phyloP scores from a whole-genome alignment of 257 asterid species.

The Leonotis leonurus region DNA sequence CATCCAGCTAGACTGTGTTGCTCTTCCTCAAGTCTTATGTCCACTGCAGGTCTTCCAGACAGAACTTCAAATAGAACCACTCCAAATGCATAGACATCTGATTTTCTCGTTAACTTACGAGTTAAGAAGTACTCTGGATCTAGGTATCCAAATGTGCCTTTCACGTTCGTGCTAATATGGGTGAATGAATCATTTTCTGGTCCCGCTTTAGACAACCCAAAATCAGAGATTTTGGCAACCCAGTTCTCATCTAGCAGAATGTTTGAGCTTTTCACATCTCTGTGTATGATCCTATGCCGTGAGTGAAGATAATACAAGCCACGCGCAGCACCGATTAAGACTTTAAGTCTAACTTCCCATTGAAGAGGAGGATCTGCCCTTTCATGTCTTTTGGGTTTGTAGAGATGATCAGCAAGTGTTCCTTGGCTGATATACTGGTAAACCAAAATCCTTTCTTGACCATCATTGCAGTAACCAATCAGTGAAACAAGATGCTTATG shows the following conservation, averaged over 20 bases:
- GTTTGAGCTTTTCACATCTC: conserved; percentile 73
- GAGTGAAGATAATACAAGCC: conserved; percentile 72
- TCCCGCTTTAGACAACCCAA: conserved; percentile 69
- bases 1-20: conserved; percentile 50
- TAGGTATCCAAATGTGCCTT: conserved; percentile 58
- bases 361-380: conserved; percentile 32
- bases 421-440: conserved; percentile 53
- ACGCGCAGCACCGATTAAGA: conserved; percentile 59
- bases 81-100: conserved; percentile 67
- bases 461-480: conserved; percentile 62
- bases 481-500: conserved; percentile 58
- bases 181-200: conserved; percentile 46
- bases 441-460: conserved; percentile 44
- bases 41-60: conserved; percentile 56
- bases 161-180: conserved; percentile 46
- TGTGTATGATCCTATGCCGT: conserved; percentile 49
- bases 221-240: conserved; percentile 69
- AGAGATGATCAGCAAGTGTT: conserved; percentile 50
- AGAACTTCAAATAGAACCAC: conserved; percentile 63
- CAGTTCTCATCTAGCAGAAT: conserved; percentile 58
- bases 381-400: conserved; percentile 29
- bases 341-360: conserved; percentile 58
- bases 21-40: conserved; percentile 44
- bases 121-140: conserved; percentile 65
- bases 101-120: conserved; percentile 42